These are phyloP conservation scores for Darksidea phi DNA, from an alignment of 495 filamentous ascomycete genomes.

Conservation along the genomic window DNA sequence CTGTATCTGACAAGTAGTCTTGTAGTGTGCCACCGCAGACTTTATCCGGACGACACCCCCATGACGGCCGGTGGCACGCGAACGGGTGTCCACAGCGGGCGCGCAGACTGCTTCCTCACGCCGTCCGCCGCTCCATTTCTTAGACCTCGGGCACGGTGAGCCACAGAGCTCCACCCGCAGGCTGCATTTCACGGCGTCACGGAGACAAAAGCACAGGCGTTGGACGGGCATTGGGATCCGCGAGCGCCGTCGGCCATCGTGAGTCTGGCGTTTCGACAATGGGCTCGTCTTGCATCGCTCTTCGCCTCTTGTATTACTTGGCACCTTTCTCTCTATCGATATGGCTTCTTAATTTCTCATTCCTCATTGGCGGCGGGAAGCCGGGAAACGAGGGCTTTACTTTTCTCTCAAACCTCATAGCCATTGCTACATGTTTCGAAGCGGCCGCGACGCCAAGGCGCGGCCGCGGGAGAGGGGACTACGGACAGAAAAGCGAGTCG, in stretches of 20 bases:
- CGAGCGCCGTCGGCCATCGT: slow-evolving; percentile 23
- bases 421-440: slow-evolving; percentile 11
- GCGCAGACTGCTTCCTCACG: slow-evolving; percentile 23
- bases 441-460: slow-evolving; percentile 25
- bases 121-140: slow-evolving; percentile 16
- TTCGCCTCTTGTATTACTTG: slow-evolving; percentile 3
- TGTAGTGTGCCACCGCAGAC: slow-evolving; percentile 38
- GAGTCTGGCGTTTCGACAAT: slow-evolving; percentile 36
- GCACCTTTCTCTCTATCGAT: neutral
- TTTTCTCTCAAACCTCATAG: slow-evolving; percentile 8
- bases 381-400: slow-evolving; percentile 7
- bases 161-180: slow-evolving; percentile 13
- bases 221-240: slow-evolving; percentile 33
- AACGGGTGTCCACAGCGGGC: slow-evolving; percentile 28
- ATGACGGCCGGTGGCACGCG: slow-evolving; percentile 37
- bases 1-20: slow-evolving; percentile 33
- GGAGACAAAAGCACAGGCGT: slow-evolving; percentile 37
- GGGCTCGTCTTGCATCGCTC: slow-evolving; percentile 30
- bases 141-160: slow-evolving; percentile 21
- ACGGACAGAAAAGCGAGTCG: slow-evolving; percentile 36
- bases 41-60: slow-evolving; percentile 38
- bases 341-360: neutral
- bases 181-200: slow-evolving; percentile 38
- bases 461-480: slow-evolving; percentile 21
- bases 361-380: slow-evolving; percentile 1